Evolutionary conservation across 2,329 filamentous ascomycete species (phyloP).

Genomic region (Pseudogymnoascus sp.): DNA sequence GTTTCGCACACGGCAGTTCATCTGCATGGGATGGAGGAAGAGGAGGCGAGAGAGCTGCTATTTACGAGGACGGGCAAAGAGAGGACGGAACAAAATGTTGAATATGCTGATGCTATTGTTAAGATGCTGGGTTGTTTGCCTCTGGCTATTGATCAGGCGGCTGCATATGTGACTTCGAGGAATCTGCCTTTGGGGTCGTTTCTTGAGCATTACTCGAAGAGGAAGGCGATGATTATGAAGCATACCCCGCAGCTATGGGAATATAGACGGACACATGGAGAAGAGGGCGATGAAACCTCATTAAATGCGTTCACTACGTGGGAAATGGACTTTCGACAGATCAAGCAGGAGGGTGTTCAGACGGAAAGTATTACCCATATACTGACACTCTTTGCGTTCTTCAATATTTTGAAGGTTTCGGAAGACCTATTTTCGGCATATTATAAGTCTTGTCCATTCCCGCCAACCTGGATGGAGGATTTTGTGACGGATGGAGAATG

Average conservation of each 20-base stretch:
- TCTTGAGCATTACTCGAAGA: slow-evolving; percentile 16
- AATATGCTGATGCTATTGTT: slow-evolving; percentile 14
- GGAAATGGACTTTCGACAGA: slow-evolving; percentile 23
- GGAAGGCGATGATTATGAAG: slow-evolving; percentile 15
- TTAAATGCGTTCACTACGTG: slow-evolving; percentile 24
- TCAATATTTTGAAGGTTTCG: slow-evolving; percentile 20
- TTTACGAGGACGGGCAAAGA: not conserved
- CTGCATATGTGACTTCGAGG: slow-evolving; percentile 22
- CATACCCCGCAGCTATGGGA: slow-evolving; percentile 19
- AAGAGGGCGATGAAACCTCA: slow-evolving; percentile 14
- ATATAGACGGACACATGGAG: slow-evolving; percentile 14
- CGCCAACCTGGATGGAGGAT: slow-evolving; percentile 10
- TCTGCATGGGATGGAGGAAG: slow-evolving; percentile 11
- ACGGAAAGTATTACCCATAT: slow-evolving; percentile 14
- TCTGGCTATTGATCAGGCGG: slow-evolving; percentile 26
- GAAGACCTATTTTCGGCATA: slow-evolving; percentile 21
- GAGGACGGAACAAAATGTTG: not conserved
- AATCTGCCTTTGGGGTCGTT: slow-evolving; percentile 20
- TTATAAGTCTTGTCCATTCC: not conserved
- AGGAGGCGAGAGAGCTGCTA: slow-evolving; percentile 13
- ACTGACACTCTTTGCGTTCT: slow-evolving; percentile 21
- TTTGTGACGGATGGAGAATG: slow-evolving; percentile 15
- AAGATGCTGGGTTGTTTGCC: slow-evolving; percentile 20
- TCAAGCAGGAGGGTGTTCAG: slow-evolving; percentile 13
- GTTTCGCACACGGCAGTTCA: slow-evolving; percentile 6